Evolutionary conservation across 805 yeast species (phyloP).

Genomic region (Wickerhamiella brachini): DNA sequence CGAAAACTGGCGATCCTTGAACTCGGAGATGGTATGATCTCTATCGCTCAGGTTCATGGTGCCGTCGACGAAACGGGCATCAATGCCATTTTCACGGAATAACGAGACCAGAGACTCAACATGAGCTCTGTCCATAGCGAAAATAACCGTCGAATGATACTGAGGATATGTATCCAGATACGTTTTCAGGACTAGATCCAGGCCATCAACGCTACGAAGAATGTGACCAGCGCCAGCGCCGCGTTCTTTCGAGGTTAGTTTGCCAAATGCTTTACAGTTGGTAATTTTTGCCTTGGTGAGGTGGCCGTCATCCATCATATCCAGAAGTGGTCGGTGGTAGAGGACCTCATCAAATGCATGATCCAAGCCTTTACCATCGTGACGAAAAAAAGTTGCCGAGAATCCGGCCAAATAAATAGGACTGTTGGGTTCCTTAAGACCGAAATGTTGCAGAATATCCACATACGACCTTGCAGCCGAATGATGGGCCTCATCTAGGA

Average conservation of each 20-base stretch:
- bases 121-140: slow-evolving; percentile 65
- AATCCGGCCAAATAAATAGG: slow-evolving; percentile 60
- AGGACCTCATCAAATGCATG: slow-evolving; percentile 58
- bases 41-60: slow-evolving; percentile 43
- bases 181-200: slow-evolving; percentile 38
- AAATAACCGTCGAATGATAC: slow-evolving; percentile 54
- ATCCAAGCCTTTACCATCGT: slow-evolving; percentile 51
- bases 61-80: slow-evolving; percentile 61
- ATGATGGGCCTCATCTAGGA: slow-evolving; percentile 90
- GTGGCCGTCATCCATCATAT: slow-evolving; percentile 57
- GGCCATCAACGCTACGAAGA: slow-evolving; percentile 6
- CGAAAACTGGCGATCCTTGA: slow-evolving; percentile 46
- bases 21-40: slow-evolving; percentile 38
- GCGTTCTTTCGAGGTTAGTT: slow-evolving; percentile 37
- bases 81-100: slow-evolving; percentile 46
- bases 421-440: slow-evolving; percentile 24
- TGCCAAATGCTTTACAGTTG: slow-evolving; percentile 47
- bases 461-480: slow-evolving; percentile 60
- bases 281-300: slow-evolving; percentile 57
- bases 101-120: slow-evolving; percentile 38
- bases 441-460: slow-evolving; percentile 45
- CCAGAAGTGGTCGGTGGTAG: slow-evolving; percentile 47
- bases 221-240: slow-evolving; percentile 28
- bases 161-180: slow-evolving; percentile 31
- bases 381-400: slow-evolving; percentile 73